Evolutionary conservation across 2,329 filamentous ascomycete species (phyloP), one percentile per base, ranked within the genome.

Genomic region (Xylariales sp.): DNA sequence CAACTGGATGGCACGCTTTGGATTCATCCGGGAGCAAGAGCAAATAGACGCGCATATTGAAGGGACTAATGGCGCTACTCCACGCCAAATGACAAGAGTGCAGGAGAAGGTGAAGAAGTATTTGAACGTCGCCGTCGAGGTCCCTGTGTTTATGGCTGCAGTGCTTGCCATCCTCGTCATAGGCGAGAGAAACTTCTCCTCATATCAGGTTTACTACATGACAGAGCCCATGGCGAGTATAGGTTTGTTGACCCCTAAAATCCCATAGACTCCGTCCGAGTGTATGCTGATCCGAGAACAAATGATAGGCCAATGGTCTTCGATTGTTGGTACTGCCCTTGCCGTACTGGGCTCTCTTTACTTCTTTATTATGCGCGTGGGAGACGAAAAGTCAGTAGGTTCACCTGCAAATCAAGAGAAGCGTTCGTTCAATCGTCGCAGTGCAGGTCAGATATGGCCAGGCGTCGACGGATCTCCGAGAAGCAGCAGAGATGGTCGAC

Each of bases 151-250:
- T 39, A 70, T 66, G 1, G 74, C 66, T 5, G 76, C 75, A 2
- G 73, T 82, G 0, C 40, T 83, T 1, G 70, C 74, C 2, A 75
- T 84, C 5, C 59, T 85, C 4, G 62, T 80, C 4, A 56, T 79
- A 1, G 81, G 81, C 1, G 81, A 85, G 55, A 64, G 66, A 21
- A 85, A 85, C 46, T 78, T 85, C 45, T 83, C 69, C 47, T 83
- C 75, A 33, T 15, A 38, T 0, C 75, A 73, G 39, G 63, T 85
- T 4, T 48, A 45, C 0, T 81, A 75, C 41, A 67, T 81, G 43
- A 83, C 76, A 0, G 81, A 85, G 43, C 77, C 78, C 0, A 75
- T 84, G 37, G 63, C 64, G 5, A 80, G 72, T 43, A 67, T 84
- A 33, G 78, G 77, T 78, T 57, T 46, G 68, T 59, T 5, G 13